Conservation (phyloP, 495 filamentous ascomycete species). For the Talaromyces thailandensis region DNA sequence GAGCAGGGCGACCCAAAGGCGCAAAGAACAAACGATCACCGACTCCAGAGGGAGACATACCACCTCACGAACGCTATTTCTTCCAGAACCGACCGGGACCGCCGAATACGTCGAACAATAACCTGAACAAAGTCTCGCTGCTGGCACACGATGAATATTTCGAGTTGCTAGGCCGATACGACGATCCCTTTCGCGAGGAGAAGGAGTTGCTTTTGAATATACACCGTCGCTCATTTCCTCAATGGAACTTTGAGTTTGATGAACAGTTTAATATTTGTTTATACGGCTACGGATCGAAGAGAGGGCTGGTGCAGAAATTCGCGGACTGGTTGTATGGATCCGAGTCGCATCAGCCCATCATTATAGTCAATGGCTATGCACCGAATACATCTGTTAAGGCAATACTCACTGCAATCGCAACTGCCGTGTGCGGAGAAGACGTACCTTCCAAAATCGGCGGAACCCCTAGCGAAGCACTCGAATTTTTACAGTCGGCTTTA, state of each 20-base stretch:
- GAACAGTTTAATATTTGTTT: slow-evolving; percentile 87
- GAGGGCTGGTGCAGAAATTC: slow-evolving; percentile 65
- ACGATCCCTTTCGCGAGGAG: slow-evolving; percentile 65
- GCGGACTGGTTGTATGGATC: slow-evolving; percentile 58
- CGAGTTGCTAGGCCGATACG: slow-evolving; percentile 52
- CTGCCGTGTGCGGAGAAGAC: slow-evolving; percentile 51
- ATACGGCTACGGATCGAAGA: slow-evolving; percentile 88
- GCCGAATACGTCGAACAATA: slow-evolving; percentile 79
- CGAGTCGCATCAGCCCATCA: slow-evolving; percentile 41
- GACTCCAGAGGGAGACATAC: slow-evolving; percentile 69
- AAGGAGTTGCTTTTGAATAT: slow-evolving; percentile 61
- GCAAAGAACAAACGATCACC: slow-evolving; percentile 61
- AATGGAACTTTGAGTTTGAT: slow-evolving; percentile 87
- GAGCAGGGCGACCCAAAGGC: slow-evolving; percentile 49
- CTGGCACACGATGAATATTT: slow-evolving; percentile 92
- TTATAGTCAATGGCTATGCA: slow-evolving; percentile 85
- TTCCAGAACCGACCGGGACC: slow-evolving; percentile 79
- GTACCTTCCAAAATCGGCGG: slow-evolving; percentile 47
- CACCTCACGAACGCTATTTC: slow-evolving; percentile 87
- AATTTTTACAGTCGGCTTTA: slow-evolving; percentile 52
- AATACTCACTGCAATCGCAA: slow-evolving; percentile 63
- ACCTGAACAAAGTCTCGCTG: slow-evolving; percentile 60
- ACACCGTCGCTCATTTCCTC: slow-evolving; percentile 73
- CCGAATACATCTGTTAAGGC: slow-evolving; percentile 67
- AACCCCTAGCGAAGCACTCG: slow-evolving; percentile 56